Percentiles rank a stretch among this genome's conserved stretches.
Conservation (phyloP, 495 filamentous ascomycete species). For the Hypoxylon lenormandii region DNA sequence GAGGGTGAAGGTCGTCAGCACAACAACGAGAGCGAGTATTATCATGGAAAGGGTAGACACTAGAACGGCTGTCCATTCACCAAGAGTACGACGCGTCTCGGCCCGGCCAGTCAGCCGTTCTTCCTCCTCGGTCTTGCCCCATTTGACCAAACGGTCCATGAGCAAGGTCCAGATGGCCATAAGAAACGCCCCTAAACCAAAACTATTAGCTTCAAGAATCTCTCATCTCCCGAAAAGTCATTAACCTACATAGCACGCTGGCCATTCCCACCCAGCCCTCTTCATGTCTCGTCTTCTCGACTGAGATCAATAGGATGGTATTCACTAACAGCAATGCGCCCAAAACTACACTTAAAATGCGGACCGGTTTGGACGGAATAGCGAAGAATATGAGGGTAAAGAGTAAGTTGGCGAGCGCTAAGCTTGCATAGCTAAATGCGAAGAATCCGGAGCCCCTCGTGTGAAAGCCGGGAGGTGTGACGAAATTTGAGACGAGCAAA, state of each 20-base stretch:
- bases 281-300: conserved; percentile 77
- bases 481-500: conserved; percentile 84
- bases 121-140: conserved; percentile 93
- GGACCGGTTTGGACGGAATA: conserved; percentile 79
- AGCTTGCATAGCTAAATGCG: conserved; percentile 79
- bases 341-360: conserved; percentile 74
- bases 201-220: conserved; percentile 71
- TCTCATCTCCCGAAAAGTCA: not conserved
- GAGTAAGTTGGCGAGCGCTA: conserved; percentile 77
- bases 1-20: conserved; percentile 82
- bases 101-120: conserved; percentile 89
- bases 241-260: conserved; percentile 79
- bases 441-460: conserved; percentile 91
- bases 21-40: conserved; percentile 70
- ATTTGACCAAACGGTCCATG: conserved; percentile 75
- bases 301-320: conserved; percentile 79
- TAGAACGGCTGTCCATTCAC: conserved; percentile 86
- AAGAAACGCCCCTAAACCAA: conserved; percentile 61
- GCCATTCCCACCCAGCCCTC: conserved; percentile 91
- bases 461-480: conserved; percentile 86
- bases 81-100: conserved; percentile 82
- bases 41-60: conserved; percentile 76
- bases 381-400: conserved; percentile 87
- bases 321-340: conserved; percentile 80
- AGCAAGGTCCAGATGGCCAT: conserved; percentile 58